Conservation (phyloP, 768 basidiomycete genomes). For the Naganishia vaughanmartiniae region DNA sequence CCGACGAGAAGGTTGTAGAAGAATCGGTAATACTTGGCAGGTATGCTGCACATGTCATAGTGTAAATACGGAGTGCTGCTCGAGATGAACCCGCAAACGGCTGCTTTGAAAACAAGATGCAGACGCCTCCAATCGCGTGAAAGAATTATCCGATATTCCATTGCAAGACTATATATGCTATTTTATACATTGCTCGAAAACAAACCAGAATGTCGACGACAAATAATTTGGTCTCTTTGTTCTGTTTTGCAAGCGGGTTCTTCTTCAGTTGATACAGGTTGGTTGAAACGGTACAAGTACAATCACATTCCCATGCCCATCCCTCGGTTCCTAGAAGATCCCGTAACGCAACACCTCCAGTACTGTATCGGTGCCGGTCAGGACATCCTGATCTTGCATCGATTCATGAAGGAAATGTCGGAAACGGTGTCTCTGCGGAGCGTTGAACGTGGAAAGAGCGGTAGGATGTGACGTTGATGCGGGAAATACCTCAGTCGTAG, state of each 20-base stretch:
- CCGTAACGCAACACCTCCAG: conserved; percentile 14
- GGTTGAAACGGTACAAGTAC: conserved; percentile 10
- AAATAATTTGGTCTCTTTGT: conserved; percentile 8
- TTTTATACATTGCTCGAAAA: conserved; percentile 16
- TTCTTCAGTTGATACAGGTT: not conserved
- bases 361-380: conserved; percentile 6
- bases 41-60: too few species aligned
- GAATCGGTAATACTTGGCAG: too few species aligned
- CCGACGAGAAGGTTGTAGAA: too few species aligned
- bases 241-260: conserved; percentile 12
- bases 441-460: not conserved
- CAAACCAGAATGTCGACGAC: not conserved
- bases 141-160: not conserved
- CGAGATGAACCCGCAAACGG: too few species aligned
- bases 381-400: conserved; percentile 17
- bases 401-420: conserved; percentile 11
- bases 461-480: not conserved
- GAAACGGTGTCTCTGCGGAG: not conserved
- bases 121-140: too few species aligned
- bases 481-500: not conserved
- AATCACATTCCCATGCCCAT: not conserved
- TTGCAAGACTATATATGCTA: conserved; percentile 2
- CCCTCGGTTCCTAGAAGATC: not conserved
- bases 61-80: too few species aligned
- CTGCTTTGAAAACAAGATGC: too few species aligned